phyloP scores from a whole-genome alignment of 2,329 filamentous ascomycete species.

The Beauveria medogensis region DNA sequence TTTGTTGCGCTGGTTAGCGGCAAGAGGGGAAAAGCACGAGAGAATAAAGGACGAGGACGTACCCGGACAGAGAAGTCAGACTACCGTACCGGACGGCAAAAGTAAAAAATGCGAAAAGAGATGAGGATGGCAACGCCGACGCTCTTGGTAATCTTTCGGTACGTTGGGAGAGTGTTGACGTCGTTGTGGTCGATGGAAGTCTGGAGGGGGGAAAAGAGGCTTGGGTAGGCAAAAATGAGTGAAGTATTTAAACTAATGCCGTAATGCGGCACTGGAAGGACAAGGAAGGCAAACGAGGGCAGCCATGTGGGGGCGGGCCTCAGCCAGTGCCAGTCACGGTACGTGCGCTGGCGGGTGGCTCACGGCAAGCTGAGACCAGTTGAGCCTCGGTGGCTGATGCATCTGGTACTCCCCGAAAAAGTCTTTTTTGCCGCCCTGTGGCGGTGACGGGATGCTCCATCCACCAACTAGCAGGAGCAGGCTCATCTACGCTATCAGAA shows the following conservation, averaged over 20 bases:
- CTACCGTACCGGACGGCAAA: background rate
- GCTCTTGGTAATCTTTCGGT: constrained; percentile 6
- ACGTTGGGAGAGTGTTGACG: background rate
- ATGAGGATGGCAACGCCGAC: background rate
- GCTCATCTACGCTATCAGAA: background rate
- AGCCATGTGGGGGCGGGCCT: constrained; percentile 1
- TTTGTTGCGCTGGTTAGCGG: constrained; percentile 6
- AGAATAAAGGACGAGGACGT: background rate
- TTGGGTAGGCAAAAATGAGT: background rate
- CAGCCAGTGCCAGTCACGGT: background rate
- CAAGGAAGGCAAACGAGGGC: background rate
- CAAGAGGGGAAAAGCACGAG: background rate
- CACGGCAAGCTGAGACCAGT: background rate
- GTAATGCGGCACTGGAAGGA: constrained; percentile 7
- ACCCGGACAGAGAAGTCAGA: background rate
- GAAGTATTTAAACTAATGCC: background rate
- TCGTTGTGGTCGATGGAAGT: background rate
- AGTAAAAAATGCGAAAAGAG: background rate
- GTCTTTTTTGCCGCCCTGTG: background rate
- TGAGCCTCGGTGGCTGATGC: background rate
- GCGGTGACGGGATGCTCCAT: background rate
- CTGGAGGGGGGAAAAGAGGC: constrained; percentile 5
- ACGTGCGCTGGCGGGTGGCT: background rate
- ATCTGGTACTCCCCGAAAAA: background rate
- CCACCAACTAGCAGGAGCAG: background rate